These are phyloP conservation scores for Backusella australiensis DNA, from an alignment of 192 early-diverging fungal species.

Conservation along the genomic window DNA sequence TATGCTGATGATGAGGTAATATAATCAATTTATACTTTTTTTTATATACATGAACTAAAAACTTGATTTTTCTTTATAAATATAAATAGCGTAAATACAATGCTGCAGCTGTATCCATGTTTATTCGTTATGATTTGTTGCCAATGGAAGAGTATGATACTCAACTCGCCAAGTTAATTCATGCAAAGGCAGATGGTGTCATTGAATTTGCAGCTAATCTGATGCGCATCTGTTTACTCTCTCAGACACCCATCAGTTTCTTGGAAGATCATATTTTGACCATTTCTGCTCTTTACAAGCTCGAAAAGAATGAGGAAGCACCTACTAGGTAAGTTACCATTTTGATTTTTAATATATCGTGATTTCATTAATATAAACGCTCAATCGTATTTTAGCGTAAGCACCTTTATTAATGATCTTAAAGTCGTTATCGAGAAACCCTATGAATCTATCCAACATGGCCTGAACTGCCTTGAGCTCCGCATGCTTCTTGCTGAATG, in stretches of 20 bases:
- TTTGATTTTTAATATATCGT: neutral
- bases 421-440: conserved; percentile 11
- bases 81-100: conserved; percentile 72
- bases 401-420: conserved; percentile 26
- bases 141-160: conserved; percentile 81
- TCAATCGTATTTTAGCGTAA: conserved; percentile 27
- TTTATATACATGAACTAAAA: neutral
- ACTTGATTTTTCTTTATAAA: neutral
- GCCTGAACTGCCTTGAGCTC: conserved; percentile 43
- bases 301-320: conserved; percentile 63
- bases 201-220: conserved; percentile 78
- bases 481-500: conserved; percentile 73
- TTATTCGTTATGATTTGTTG: conserved; percentile 77
- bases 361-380: neutral
- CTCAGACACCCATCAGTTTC: conserved; percentile 45
- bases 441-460: conserved; percentile 24
- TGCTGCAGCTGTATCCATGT: conserved; percentile 71
- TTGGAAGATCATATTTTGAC: conserved; percentile 30
- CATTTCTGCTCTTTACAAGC: conserved; percentile 50
- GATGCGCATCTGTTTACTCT: conserved; percentile 62
- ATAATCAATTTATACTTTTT: neutral
- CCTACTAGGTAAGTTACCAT: conserved; percentile 48
- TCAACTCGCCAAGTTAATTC: conserved; percentile 85
- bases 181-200: conserved; percentile 63
- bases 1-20: conserved; percentile 84